These are phyloP conservation scores for Hericium alpestre DNA, from an alignment of 768 basidiomycete species.

Conservation along the genomic window DNA sequence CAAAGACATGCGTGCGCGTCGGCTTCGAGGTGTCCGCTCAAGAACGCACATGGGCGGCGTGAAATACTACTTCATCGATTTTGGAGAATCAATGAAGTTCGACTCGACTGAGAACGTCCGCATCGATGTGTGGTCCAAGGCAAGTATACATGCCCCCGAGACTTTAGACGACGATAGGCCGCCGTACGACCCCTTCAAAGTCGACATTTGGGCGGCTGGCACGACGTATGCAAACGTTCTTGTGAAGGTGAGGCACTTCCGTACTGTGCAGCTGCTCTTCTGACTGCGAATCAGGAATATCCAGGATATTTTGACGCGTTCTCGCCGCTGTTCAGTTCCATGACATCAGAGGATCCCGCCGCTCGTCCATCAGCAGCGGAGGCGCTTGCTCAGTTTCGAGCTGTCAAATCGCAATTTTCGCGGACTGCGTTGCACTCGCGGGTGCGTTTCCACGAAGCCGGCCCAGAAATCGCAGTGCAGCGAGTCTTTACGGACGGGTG, in stretches of 20 bases:
- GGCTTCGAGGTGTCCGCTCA: background rate
- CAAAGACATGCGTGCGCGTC: background rate
- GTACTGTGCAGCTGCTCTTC: background rate
- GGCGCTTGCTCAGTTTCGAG: background rate
- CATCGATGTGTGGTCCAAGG: too few species aligned
- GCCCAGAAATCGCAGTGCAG: background rate
- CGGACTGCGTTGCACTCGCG: background rate
- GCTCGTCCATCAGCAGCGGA: background rate
- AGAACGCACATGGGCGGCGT: background rate
- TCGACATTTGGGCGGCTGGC: background rate
- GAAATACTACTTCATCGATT: background rate
- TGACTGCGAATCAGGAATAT: background rate
- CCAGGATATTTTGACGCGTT: background rate
- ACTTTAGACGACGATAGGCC: too few species aligned
- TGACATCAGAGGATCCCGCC: background rate
- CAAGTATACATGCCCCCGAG: too few species aligned
- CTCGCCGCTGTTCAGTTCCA: background rate
- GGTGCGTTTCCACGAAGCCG: background rate
- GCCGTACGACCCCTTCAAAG: background rate
- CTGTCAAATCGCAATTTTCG: background rate
- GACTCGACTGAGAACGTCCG: background rate
- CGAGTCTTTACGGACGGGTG: background rate
- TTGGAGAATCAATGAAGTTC: background rate
- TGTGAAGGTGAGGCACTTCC: background rate
- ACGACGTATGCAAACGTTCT: background rate